Evolutionary conservation across 1,139 yeast genomes (phyloP).

Genomic region (Protomyces pachydermus): DNA sequence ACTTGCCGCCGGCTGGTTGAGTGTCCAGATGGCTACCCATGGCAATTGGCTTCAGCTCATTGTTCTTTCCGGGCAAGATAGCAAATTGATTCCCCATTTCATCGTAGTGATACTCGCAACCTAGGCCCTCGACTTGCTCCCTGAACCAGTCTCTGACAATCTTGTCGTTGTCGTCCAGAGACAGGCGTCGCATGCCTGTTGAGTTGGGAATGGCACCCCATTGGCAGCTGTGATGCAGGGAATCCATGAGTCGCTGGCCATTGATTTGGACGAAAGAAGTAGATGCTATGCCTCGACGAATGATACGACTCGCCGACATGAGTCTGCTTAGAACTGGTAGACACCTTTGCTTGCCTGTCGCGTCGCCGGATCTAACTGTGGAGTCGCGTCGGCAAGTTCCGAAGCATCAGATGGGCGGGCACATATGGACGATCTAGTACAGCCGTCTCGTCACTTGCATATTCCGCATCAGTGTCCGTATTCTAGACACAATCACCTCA

Average conservation of each 20-base stretch:
- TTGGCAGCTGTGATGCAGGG: neutral
- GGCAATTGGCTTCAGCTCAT: conserved; percentile 52
- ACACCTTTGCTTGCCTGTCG: no score
- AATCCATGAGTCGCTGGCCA: neutral
- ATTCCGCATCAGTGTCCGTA: conserved; percentile 40
- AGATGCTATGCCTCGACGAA: neutral
- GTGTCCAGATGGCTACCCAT: conserved; percentile 73
- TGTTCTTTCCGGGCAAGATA: conserved; percentile 54
- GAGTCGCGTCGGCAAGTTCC: neutral
- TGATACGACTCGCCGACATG: no score
- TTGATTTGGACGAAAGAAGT: neutral
- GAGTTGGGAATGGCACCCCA: neutral
- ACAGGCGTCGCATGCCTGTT: neutral
- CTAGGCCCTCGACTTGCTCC: conserved; percentile 49
- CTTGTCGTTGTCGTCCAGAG: neutral
- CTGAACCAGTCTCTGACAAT: conserved; percentile 64
- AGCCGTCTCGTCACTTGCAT: neutral
- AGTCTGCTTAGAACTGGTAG: no score
- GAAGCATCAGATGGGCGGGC: neutral
- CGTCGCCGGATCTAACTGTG: no score
- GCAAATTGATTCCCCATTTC: conserved; percentile 66
- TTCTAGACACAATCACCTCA: conserved; percentile 66
- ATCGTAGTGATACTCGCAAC: conserved; percentile 57
- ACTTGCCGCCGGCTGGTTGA: conserved; percentile 74
- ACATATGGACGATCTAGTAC: neutral